Conservation (phyloP, 2,329 filamentous ascomycete species). For the Xylaria sp. region DNA sequence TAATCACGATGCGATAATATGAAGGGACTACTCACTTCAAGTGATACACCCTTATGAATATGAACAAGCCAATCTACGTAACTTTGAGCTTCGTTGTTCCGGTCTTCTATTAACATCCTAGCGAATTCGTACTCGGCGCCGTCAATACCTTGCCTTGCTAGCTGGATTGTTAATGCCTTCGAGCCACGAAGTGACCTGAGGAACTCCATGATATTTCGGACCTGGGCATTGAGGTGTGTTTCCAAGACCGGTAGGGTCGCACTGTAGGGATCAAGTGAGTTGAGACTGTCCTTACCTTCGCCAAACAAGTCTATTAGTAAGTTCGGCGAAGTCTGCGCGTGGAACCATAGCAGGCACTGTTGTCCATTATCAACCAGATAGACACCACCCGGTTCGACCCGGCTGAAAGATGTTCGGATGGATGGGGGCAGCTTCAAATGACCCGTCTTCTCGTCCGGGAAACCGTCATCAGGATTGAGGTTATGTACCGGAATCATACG, state of each 20-base stretch:
- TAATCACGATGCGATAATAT: background rate
- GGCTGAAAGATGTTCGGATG: constrained; percentile 84
- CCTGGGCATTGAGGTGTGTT: constrained; percentile 93
- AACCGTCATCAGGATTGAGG: constrained; percentile 86
- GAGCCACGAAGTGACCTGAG: constrained; percentile 81
- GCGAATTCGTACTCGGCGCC: constrained; percentile 98
- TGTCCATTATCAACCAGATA: constrained; percentile 98
- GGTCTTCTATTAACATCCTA: constrained; percentile 87
- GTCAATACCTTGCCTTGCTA: constrained; percentile 91
- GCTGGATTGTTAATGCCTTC: constrained; percentile 88
- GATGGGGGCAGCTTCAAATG: constrained; percentile 85
- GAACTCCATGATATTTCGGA: constrained; percentile 92
- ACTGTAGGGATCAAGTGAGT: constrained; percentile 82
- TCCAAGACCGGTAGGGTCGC: constrained; percentile 84
- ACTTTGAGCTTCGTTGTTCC: constrained; percentile 96
- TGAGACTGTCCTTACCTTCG: constrained; percentile 74
- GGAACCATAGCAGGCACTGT: constrained; percentile 89
- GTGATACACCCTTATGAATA: constrained; percentile 89
- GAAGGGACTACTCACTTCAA: constrained; percentile 71
- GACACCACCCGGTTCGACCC: constrained; percentile 90
- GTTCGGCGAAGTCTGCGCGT: constrained; percentile 91
- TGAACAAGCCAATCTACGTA: constrained; percentile 99
- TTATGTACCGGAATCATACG: constrained; percentile 93
- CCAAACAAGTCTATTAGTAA: constrained; percentile 92
- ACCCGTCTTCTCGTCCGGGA: constrained; percentile 85